Conservation (phyloP, 805 yeast genomes). For the Blastobotrys robertii region DNA sequence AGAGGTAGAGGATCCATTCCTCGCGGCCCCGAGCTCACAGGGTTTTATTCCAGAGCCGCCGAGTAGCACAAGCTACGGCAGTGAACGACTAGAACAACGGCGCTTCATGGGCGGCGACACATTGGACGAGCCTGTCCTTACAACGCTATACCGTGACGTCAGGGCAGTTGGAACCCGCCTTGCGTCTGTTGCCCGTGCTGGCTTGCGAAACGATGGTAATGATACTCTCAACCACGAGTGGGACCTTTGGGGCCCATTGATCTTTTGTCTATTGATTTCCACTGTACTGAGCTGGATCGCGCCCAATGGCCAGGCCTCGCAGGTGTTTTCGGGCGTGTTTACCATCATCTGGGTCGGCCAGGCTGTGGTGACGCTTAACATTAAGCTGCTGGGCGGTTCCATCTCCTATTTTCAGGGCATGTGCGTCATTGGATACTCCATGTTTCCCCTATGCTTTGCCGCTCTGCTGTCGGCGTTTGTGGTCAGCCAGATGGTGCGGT, state of each 20-base stretch:
- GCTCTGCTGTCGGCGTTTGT: constrained; percentile 41
- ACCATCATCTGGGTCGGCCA: constrained; percentile 55
- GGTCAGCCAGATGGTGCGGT: constrained; percentile 39
- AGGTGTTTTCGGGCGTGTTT: constrained; percentile 56
- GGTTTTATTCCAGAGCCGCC: constrained; percentile 14
- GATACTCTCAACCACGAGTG: constrained; percentile 21
- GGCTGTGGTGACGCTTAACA: constrained; percentile 51
- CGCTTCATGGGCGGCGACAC: constrained; percentile 59
- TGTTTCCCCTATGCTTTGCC: constrained; percentile 54
- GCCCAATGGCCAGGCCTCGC: constrained; percentile 35
- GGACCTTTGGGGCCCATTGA: constrained; percentile 55
- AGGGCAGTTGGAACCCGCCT: constrained; percentile 35
- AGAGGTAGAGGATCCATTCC: too few relatives aligned
- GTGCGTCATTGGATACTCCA: constrained; percentile 59
- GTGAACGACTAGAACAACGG: constrained; percentile 35
- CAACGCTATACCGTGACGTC: constrained; percentile 42
- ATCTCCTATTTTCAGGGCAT: constrained; percentile 60
- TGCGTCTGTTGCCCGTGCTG: constrained; percentile 30
- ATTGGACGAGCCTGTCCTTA: constrained; percentile 56
- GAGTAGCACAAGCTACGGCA: constrained; percentile 14
- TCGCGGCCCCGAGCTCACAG: too few relatives aligned
- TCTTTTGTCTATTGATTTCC: constrained; percentile 48
- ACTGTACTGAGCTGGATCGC: constrained; percentile 39
- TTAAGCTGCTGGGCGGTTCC: constrained; percentile 50
- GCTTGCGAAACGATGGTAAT: constrained; percentile 7